A percentile compares a stretch with the other conserved stretches of the same genome.
These are phyloP conservation scores for Ambrosia trifida DNA, from an alignment of 129 eudicot genomes.

Conservation along the genomic window DNA sequence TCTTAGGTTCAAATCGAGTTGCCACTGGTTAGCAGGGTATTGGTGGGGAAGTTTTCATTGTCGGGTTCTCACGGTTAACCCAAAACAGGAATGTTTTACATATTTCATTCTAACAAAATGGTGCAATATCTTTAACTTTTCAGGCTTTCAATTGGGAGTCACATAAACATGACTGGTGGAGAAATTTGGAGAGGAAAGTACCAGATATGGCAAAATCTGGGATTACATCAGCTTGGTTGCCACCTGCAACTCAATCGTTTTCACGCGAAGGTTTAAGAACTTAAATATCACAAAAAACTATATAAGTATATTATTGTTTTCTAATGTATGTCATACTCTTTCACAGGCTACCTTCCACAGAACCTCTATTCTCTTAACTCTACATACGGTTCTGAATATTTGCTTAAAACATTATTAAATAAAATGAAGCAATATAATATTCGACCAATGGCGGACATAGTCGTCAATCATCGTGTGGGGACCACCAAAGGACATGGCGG, in stretches of 20 bases:
- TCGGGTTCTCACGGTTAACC: neutral
- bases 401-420: slow-evolving; percentile 59
- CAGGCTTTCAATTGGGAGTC: slow-evolving; percentile 98
- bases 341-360: slow-evolving; percentile 88
- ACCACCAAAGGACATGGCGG: slow-evolving; percentile 82
- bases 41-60: neutral
- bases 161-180: slow-evolving; percentile 91
- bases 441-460: slow-evolving; percentile 96
- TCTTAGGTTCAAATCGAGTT: neutral
- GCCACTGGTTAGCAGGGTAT: neutral
- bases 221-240: slow-evolving; percentile 94
- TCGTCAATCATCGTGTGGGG: slow-evolving; percentile 88
- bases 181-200: slow-evolving; percentile 67
- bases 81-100: neutral
- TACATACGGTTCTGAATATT: slow-evolving; percentile 75
- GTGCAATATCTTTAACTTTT: neutral
- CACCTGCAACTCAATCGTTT: slow-evolving; percentile 77
- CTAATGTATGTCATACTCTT: neutral
- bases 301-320: neutral
- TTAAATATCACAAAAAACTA: neutral
- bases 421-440: slow-evolving; percentile 73
- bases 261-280: slow-evolving; percentile 69
- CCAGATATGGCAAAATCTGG: slow-evolving; percentile 83
- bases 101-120: neutral
- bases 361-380: slow-evolving; percentile 86